Evolutionary conservation across 345 rosid species (phyloP), one percentile per base, ranked within the genome.

Genomic region (Cardamine chenopodiifolia): DNA sequence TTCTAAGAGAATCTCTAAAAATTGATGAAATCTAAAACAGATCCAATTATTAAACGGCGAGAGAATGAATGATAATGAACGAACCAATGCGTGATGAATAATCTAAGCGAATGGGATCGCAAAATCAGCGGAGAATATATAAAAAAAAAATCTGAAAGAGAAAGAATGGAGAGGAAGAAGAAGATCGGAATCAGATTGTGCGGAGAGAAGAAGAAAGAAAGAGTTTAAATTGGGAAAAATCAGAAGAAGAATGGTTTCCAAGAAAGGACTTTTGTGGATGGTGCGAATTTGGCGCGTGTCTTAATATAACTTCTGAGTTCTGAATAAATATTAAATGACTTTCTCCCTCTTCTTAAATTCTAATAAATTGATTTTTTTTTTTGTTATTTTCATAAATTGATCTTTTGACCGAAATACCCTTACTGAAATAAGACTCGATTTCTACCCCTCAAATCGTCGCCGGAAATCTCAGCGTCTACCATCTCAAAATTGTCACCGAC

Each of bases 261-360:
- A 40, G 45, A 40, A 40, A 40, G 45, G 45, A 2, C 19, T 6
- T 35, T 25, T 39, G 52, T 73, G n/a, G n/a, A 40, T 14, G 42
- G 11, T 37, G 70, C 54, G 63, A 73, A 9, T 73, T 73, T 73
- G 58, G 77, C 77, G 77, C 71, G 71, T 64, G 64, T 54, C 64
- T 73, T 62, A 73, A 63, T 73, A 58, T 64, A 73, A 52, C 32
- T 39, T 62, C 62, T 40, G 0, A 42, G 2, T 23, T 23, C 25
- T 37, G 2, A 37, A 37, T 72, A 7, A 26, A 23, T 62, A 22
- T 39, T 35, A 34, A 28, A 57, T 19, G 10, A 40, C 15, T 28
- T 18, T 28, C 13, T 23, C 49, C 1, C 19, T n/a, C 7, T n/a
- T 44, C 8, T 44, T 15, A 6, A 44, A 15, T n/a, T 44, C 9